Evolutionary conservation across 208 protist genomes (phyloP).

Genomic region (Crithidia bombi): DNA sequence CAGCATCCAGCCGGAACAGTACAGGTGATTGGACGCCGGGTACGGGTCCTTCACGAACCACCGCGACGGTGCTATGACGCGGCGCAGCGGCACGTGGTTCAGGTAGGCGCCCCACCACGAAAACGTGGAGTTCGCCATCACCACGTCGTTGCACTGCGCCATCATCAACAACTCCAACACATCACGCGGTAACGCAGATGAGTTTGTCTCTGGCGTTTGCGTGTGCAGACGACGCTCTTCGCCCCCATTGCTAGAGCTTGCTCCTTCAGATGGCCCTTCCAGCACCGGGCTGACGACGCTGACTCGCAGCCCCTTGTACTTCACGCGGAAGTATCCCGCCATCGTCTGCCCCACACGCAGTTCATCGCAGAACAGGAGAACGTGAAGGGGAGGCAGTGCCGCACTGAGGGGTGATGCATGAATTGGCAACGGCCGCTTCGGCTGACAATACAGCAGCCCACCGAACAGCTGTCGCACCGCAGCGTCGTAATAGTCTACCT

Average conservation of each 20-base stretch:
- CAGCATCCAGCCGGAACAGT: constrained; percentile 76
- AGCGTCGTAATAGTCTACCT: constrained; percentile 70
- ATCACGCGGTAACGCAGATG: constrained; percentile 45
- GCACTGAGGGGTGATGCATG: neutral
- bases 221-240: no score
- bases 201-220: no score
- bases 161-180: constrained; percentile 87
- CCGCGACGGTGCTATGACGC: constrained; percentile 68
- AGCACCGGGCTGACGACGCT: constrained; percentile 47
- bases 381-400: constrained; percentile 13
- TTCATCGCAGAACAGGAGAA: constrained; percentile 88
- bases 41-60: constrained; percentile 88
- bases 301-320: constrained; percentile 61
- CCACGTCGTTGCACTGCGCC: constrained; percentile 77
- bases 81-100: constrained; percentile 54
- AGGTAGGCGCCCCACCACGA: constrained; percentile 90
- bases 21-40: constrained; percentile 74
- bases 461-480: constrained; percentile 76
- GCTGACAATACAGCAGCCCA: constrained; percentile 29
- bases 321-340: constrained; percentile 55
- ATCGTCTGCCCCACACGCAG: constrained; percentile 46
- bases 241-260: neutral
- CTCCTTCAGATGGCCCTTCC: neutral
- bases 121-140: constrained; percentile 90
- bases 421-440: neutral